Evolutionary conservation across 352 stramenopile species (phyloP), one percentile per base, ranked within the genome.

Genomic region (Plasmopara viticola): DNA sequence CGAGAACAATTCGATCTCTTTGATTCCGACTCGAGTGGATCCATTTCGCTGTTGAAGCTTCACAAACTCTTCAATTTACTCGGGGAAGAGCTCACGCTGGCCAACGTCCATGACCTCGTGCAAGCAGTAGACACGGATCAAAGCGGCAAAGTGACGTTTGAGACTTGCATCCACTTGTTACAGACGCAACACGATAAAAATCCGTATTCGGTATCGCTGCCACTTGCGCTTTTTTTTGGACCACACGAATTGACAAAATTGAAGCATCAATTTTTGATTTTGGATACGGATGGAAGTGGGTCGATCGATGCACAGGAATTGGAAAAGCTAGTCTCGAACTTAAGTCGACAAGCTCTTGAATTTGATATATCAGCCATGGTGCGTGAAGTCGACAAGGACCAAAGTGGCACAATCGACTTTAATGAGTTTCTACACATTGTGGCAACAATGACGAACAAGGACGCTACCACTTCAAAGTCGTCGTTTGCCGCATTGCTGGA

Each of bases 361-460:
- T 79, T 75, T 28, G 65, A 90, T 37, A 40, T 88, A 10, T 56
- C 64, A 10, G 67, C 64, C 7, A 86, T 90, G 64, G 54, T 90
- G 28, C 56, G 58, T 8, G 77, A 88, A 48, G 80, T 88, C 3
- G 80, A 90, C 52, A 70, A 53, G 0, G 78, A 88, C 47, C 70
- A 68, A 13, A 88, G 78, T 41, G 80, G 80, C 9, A 61, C 66
- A 0, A 87, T 90, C 44, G 72, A 75, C 43, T 88, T 86, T 48
- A 84, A 79, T 51, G 74, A 86, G 60, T 88, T 88, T 55, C 48
- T 86, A 35, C 70, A 84, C 53, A 82, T 88, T 41, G 68, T 88
- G 14, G 65, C 72, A 9, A 64, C 20, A 30, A 86, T 88, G 74
- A 73, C 66, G 38, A 74, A 78, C 42, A 60, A 63, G 20, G 61